These are phyloP conservation scores for Colletotrichum sp. DNA, from an alignment of 2,329 filamentous ascomycete genomes.

Conservation along the genomic window DNA sequence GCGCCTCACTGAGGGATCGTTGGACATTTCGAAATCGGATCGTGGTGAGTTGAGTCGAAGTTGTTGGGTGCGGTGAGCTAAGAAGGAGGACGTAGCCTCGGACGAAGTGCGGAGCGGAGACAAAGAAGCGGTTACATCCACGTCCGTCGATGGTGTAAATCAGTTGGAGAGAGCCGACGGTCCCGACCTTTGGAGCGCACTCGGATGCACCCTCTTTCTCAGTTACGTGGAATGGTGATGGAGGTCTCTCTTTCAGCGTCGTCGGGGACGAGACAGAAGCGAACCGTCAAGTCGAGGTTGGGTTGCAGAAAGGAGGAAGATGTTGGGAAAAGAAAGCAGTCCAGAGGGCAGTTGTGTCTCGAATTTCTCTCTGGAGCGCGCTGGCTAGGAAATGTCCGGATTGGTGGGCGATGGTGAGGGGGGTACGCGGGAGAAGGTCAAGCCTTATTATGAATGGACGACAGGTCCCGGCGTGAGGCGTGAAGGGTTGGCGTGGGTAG, in stretches of 20 bases:
- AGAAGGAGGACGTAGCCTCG: constrained; percentile 18
- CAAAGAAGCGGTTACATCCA: constrained; percentile 19
- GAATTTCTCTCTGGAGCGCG: constrained; percentile 20
- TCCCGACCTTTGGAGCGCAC: constrained; percentile 3
- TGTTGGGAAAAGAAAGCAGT: constrained; percentile 20
- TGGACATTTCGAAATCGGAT: constrained; percentile 55
- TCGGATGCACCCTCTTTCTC: neutral
- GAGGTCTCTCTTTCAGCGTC: neutral
- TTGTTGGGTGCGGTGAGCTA: constrained; percentile 7
- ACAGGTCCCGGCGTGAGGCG: constrained; percentile 20
- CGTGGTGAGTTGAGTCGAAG: neutral
- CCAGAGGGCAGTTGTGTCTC: constrained; percentile 19
- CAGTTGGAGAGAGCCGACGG: constrained; percentile 1
- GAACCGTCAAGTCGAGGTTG: neutral
- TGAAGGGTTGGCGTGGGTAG: constrained; percentile 22
- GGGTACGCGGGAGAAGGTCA: constrained; percentile 22
- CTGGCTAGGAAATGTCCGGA: constrained; percentile 13
- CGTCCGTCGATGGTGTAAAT: neutral
- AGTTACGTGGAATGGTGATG: neutral
- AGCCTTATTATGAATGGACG: constrained; percentile 24
- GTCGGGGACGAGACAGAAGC: neutral
- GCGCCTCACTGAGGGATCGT: constrained; percentile 65
- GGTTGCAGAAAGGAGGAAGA: constrained; percentile 7
- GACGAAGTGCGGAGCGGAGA: constrained; percentile 13
- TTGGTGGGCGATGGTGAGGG: constrained; percentile 19